phyloP scores from a whole-genome alignment of 23 red algal species.

The Agarophyton chilense region DNA sequence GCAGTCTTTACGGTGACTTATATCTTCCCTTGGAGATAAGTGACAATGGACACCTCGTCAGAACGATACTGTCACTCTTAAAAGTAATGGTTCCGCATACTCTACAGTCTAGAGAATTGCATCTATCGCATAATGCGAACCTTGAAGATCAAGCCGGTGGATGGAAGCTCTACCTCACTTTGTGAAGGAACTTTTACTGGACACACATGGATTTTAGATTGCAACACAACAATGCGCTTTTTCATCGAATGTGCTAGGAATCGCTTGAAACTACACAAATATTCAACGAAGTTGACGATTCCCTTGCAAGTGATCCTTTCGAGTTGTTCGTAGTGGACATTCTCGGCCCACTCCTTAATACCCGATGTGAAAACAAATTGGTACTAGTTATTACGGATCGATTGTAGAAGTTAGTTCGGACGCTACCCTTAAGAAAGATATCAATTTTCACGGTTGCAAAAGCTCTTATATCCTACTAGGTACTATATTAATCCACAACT shows the following conservation, averaged over 20 bases:
- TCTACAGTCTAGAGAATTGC: neutral
- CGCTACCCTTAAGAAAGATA: too few relatives aligned
- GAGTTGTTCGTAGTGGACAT: neutral
- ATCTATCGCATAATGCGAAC: neutral
- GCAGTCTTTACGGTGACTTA: neutral
- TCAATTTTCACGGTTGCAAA: conserved; percentile 2
- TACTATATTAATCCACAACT: too few relatives aligned
- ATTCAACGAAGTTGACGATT: conserved; percentile 1
- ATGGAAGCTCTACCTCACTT: too few relatives aligned
- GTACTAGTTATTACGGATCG: conserved; percentile 26
- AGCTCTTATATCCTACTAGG: neutral
- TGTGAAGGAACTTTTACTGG: neutral
- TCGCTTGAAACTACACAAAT: neutral
- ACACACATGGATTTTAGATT: neutral
- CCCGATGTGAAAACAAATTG: neutral
- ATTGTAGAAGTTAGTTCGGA: conserved; percentile 24
- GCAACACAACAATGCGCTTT: neutral
- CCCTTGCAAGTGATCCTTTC: too few relatives aligned
- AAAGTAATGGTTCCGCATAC: neutral
- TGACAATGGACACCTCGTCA: neutral
- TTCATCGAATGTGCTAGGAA: too few relatives aligned
- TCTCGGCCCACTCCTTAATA: neutral
- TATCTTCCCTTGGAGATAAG: neutral
- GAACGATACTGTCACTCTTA: neutral
- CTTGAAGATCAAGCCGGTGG: too few relatives aligned